Base-by-base conservation (phyloP, 2,329 filamentous ascomycete species). In the Penicillium polonicum region DNA sequence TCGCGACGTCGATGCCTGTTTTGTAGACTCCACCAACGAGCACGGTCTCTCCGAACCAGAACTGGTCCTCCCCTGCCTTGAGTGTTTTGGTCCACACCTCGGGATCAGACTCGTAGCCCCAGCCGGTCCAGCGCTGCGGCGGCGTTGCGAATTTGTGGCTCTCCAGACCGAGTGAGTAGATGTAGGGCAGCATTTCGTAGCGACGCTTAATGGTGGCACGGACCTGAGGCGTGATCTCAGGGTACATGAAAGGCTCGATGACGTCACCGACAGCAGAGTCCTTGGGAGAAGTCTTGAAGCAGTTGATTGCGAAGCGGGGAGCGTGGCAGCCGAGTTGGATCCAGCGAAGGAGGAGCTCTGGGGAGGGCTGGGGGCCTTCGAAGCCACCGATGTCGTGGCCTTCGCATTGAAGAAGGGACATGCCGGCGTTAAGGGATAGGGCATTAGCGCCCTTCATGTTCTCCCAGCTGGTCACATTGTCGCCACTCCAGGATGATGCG, bases 161-260 rank as follows among this genome's bases (percentile, higher is more conserved):
- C 51, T 84, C 78, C 0, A 91, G 78, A 43, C 83, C 82, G 1
- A 86, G 78, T 0, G 85, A 86, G 72, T 91, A 91, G 8, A 88
- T 80, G 69, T 90, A 91, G 0, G 88, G 88, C 9, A 91, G 82
- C 53, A 91, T 77, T 61, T 87, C 86, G 67, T 91, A 91, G 33
- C 88, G 82, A 7, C 88, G 81, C 72, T 86, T 86, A 70, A 91
- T 89, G 1, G 86, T 81, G 52, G 81, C 80, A 17, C 88, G 82
- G 15, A 91, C 78, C 1, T 87, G 72, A 0, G 82, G 83, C 0
- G 86, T 85, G 29, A 86, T 85, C 36, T 86, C 82, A 0, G 87
- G 85, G 66, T 90, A 88, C 86, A 90, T 90, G 86, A 87, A 91
- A 0, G 88, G 88, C 74, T 90, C 88, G 57, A 91, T 91, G 0